Evolutionary conservation across 2,329 filamentous ascomycete genomes (phyloP).

Genomic region (Camptophora hylomeconis): DNA sequence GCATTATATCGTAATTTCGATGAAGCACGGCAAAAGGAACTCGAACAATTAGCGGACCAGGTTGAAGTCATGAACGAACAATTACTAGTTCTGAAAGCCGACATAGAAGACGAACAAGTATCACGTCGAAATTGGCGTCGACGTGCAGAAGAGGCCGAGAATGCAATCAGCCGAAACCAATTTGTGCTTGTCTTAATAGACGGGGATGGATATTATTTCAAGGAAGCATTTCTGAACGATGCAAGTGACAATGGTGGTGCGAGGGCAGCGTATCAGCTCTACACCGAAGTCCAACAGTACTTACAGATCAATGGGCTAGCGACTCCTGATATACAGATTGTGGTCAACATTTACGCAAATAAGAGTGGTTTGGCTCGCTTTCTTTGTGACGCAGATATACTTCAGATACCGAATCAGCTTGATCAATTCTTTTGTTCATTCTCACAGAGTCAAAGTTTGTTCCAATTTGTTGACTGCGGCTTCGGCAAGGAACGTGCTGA

Average conservation of each 20-base stretch:
- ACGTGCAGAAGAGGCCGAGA: slow-evolving; percentile 10
- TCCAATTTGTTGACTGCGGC: slow-evolving; percentile 50
- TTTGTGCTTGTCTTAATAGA: slow-evolving; percentile 51
- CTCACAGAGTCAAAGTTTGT: slow-evolving; percentile 33
- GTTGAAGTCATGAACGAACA: slow-evolving; percentile 7
- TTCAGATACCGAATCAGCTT: slow-evolving; percentile 8
- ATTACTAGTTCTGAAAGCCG: slow-evolving; percentile 13
- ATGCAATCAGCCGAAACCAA: slow-evolving; percentile 30
- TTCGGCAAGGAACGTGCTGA: slow-evolving; percentile 47
- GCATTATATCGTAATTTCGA: slow-evolving; percentile 9
- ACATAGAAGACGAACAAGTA: slow-evolving; percentile 20
- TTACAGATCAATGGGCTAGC: slow-evolving; percentile 2
- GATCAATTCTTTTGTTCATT: slow-evolving; percentile 14
- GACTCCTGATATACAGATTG: slow-evolving; percentile 30
- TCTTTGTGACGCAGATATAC: slow-evolving; percentile 35
- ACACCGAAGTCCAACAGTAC: slow-evolving; percentile 10
- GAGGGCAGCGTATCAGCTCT: slow-evolving; percentile 22
- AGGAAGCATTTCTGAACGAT: slow-evolving; percentile 35
- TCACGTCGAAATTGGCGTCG: slow-evolving; percentile 10
- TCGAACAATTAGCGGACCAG: slow-evolving; percentile 8
- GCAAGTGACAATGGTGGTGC: slow-evolving; percentile 39
- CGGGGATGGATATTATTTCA: slow-evolving; percentile 47
- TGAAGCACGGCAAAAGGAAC: slow-evolving; percentile 9
- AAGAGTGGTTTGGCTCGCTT: slow-evolving; percentile 39
- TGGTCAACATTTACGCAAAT: slow-evolving; percentile 45